phyloP scores from a whole-genome alignment of 2,329 filamentous ascomycete genomes.

The Grosmannia huntii region DNA sequence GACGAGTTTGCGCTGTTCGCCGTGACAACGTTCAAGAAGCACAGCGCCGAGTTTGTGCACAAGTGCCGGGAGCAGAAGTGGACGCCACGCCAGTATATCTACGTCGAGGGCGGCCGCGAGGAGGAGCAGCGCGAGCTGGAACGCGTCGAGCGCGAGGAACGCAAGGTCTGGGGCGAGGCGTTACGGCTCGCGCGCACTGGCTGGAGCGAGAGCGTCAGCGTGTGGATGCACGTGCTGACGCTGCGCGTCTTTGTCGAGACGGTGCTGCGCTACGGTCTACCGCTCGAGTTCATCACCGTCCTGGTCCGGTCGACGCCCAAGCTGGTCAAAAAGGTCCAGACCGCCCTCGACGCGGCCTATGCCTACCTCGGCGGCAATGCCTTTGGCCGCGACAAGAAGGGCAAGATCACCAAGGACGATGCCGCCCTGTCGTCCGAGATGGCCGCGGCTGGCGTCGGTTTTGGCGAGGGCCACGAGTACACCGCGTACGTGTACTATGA shows the following conservation, averaged over 20 bases:
- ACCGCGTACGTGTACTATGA: conserved; percentile 96
- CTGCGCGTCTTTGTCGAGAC: conserved; percentile 94
- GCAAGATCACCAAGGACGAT: conserved; percentile 83
- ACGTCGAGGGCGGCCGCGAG: conserved; percentile 79
- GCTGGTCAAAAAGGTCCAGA: conserved; percentile 62
- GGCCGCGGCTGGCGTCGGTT: conserved; percentile 57
- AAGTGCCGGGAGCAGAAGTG: conserved; percentile 89
- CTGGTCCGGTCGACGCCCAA: conserved; percentile 81
- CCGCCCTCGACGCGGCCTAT: conserved; percentile 70
- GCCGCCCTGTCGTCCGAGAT: conserved; percentile 67
- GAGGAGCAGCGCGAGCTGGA: conserved; percentile 82
- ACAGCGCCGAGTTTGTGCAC: conserved; percentile 73
- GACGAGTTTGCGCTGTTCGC: conserved; percentile 82
- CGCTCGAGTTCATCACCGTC: conserved; percentile 76
- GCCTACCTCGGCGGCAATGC: conserved; percentile 92
- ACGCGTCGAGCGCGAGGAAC: conserved; percentile 68
- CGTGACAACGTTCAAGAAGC: conserved; percentile 89
- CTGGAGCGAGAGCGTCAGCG: conserved; percentile 92
- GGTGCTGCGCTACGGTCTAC: conserved; percentile 88
- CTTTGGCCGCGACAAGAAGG: conserved; percentile 86
- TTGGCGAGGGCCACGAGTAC: conserved; percentile 69
- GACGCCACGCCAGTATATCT: conserved; percentile 89
- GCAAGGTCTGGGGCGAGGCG: conserved; percentile 87
- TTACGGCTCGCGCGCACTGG: conserved; percentile 77
- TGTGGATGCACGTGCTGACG: conserved; percentile 85